Conservation (phyloP, 768 basidiomycete genomes). For the Amanita rimosa region DNA sequence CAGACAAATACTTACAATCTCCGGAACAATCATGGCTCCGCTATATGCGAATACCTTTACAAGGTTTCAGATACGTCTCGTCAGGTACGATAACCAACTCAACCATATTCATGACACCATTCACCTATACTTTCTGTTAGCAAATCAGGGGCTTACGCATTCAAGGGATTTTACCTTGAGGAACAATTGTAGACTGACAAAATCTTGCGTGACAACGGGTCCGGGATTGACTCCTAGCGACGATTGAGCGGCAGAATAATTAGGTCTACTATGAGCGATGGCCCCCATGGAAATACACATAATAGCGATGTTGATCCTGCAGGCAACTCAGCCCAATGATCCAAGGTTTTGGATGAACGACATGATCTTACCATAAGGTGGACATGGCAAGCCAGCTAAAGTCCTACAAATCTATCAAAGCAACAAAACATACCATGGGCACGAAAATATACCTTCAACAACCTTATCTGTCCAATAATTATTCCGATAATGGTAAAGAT, state of each 20-base stretch:
- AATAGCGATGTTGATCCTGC: constrained; percentile 43
- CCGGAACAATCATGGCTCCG: constrained; percentile 37
- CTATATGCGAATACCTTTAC: constrained; percentile 44
- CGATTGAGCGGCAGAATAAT: constrained; percentile 30
- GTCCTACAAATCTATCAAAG: constrained; percentile 24
- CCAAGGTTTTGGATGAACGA: background rate
- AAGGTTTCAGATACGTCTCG: background rate
- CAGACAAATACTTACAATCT: constrained; percentile 19
- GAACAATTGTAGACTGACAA: constrained; percentile 26
- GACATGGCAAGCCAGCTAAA: constrained; percentile 42
- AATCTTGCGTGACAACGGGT: constrained; percentile 23
- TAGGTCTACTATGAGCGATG: constrained; percentile 41
- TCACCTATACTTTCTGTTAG: constrained; percentile 22
- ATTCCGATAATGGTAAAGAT: constrained; percentile 48
- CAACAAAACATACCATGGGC: constrained; percentile 8
- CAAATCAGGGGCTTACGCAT: background rate
- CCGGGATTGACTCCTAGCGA: constrained; percentile 22
- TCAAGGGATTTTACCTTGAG: constrained; percentile 13
- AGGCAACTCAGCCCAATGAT: background rate
- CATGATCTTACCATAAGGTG: constrained; percentile 23
- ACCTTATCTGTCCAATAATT: constrained; percentile 46
- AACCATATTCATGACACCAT: constrained; percentile 55
- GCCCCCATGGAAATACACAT: constrained; percentile 52
- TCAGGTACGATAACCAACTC: background rate
- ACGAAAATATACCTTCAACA: constrained; percentile 23